A percentile compares a stretch with the other conserved stretches of the same genome.
Conservation (phyloP, 345 rosid genomes). For the Gynandropsis gynandra region DNA sequence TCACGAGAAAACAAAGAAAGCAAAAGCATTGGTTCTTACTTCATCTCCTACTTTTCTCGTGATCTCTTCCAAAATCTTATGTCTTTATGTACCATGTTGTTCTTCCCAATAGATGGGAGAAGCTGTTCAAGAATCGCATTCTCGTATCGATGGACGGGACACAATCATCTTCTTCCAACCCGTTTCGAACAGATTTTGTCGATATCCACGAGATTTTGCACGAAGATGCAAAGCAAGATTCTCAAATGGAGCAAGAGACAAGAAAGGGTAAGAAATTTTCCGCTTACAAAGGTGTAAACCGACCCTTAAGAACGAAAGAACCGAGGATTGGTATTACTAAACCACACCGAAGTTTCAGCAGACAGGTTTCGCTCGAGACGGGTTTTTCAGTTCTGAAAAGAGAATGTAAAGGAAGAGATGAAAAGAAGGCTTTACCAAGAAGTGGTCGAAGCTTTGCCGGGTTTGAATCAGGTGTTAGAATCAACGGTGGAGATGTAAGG, state of each 20-base stretch:
- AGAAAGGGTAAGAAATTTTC: conserved; percentile 28
- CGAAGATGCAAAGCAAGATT: conserved; percentile 34
- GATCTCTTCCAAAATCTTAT: conserved; percentile 10
- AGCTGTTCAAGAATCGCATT: conserved; percentile 5
- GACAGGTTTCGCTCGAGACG: conserved; percentile 83
- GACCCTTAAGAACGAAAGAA: conserved; percentile 29
- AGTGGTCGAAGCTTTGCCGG: conserved; percentile 86
- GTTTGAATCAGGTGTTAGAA: conserved; percentile 40
- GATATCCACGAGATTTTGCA: conserved; percentile 68
- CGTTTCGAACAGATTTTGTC: conserved; percentile 36
- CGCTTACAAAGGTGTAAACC: conserved; percentile 37
- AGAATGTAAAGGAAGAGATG: conserved; percentile 49
- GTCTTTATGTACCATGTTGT: not conserved
- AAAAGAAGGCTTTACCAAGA: conserved; percentile 49
- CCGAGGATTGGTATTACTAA: too few species aligned
- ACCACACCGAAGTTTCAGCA: conserved; percentile 41
- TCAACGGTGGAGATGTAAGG: conserved; percentile 34
- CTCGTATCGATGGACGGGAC: conserved; percentile 22
- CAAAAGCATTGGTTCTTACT: conserved; percentile 24
- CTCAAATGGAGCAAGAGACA: conserved; percentile 24
- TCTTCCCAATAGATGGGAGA: not conserved
- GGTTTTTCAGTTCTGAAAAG: conserved; percentile 64
- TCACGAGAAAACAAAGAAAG: conserved; percentile 37
- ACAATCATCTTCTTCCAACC: conserved; percentile 17
- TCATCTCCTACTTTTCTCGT: conserved; percentile 32